These are phyloP conservation scores for Zalerion maritima DNA, from an alignment of 495 filamentous ascomycete species.

Conservation along the genomic window DNA sequence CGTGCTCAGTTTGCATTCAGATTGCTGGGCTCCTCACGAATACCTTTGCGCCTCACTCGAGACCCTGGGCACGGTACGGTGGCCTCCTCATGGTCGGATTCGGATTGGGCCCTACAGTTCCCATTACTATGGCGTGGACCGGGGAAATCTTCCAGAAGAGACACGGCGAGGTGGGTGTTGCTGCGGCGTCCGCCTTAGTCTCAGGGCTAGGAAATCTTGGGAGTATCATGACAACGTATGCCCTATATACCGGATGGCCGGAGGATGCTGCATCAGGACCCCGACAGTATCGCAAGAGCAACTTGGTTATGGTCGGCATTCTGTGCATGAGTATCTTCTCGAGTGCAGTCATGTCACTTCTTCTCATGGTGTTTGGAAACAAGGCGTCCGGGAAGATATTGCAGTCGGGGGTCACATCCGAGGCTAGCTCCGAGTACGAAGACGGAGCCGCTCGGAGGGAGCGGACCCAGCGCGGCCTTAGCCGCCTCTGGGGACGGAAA, in stretches of 20 bases:
- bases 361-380: conserved; percentile 49
- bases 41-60: conserved; percentile 53
- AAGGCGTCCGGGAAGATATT: conserved; percentile 28
- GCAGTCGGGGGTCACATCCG: conserved; percentile 19
- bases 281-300: conserved; percentile 67
- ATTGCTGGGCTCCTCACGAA: conserved; percentile 68
- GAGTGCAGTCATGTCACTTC: conserved; percentile 48
- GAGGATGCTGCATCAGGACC: conserved; percentile 51
- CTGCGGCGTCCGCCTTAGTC: conserved; percentile 74
- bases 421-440: conserved; percentile 33
- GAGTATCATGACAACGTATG: conserved; percentile 76
- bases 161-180: conserved; percentile 83
- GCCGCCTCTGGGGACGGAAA: conserved; percentile 34
- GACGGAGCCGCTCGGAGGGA: conserved; percentile 63
- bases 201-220: conserved; percentile 77
- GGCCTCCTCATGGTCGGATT: conserved; percentile 85
- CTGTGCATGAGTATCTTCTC: conserved; percentile 61
- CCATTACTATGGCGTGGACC: conserved; percentile 88
- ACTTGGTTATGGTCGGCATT: conserved; percentile 78
- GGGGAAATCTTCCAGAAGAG: conserved; percentile 79
- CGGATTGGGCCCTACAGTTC: conserved; percentile 80
- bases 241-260: conserved; percentile 74
- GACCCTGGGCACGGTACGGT: conserved; percentile 74
- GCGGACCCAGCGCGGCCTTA: conserved; percentile 50
- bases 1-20: conserved; percentile 55